Base-by-base conservation (phyloP, 805 yeast species). In the Yarrowia phangngaensis region DNA sequence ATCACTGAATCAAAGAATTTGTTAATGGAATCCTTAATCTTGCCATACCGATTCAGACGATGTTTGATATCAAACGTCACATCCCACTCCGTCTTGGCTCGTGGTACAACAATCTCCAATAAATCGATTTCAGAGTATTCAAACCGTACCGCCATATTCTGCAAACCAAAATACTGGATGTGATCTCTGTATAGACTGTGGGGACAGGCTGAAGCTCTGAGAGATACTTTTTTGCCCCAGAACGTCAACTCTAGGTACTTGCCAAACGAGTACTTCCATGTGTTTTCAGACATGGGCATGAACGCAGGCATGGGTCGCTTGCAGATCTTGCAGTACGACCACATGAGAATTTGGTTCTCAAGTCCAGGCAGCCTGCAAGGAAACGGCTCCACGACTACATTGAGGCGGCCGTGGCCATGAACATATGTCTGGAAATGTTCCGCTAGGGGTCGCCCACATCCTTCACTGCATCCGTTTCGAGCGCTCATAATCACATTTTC, bases 201-300 rank as follows among this genome's bases (percentile, higher is more conserved):
- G 0, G 72, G 65, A 63, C 98, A 92, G 15, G 74, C 71, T 1
- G 82, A 83, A 2, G 80, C 82, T 5, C 79, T 70, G 51, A 79
- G 69, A 11, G 75, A 70, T 28, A 78, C 67, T 14, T 68, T 70
- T 26, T 70, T 65, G 50, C 83, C 76, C 84, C 95, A 87, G 61
- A 89, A 89, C 22, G 83, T 70, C 16, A 89, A 68, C 66, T 92
- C 97, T 17, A 92, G 68, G 61, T 84, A 92, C 60, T 94, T 94
- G 0, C 97, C 98, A 64, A 92, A 82, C 0, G 97, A 90, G 55
- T 80, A 81, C 59, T 82, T 87, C 82, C 94, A 89, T 0, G 97
- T 80, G 29, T 80, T 80, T 40, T 87, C 90, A 57, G 84, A 83
- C 82, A 94, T 78, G 14, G 85, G 84, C 11, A 81, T 67, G 32